Base-by-base conservation (phyloP, 176 grass and related monocot species). In the Puya raimondii region DNA sequence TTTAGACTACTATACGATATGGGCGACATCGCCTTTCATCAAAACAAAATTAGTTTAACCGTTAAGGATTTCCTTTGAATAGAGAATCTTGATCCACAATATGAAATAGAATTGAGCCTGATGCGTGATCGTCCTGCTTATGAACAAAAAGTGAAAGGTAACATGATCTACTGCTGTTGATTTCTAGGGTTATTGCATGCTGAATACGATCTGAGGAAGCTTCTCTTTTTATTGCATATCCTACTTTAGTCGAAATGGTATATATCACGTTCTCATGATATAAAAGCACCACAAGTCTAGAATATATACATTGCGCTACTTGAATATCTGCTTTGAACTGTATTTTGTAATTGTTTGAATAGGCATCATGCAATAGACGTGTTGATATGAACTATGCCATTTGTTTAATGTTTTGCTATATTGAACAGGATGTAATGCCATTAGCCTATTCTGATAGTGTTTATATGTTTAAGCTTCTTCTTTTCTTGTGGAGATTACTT, bases 81-180 rank as follows among this genome's bases (percentile, higher is more conserved):
- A 89, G 93, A 47, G 93, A 97, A 75, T 88, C 93, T 53, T 76
- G 93, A 86, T 2, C 73, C 90, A 49, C 26, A 27, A 27, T 27
- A 27, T 27, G 26, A 27, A 27, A 27, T 27, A 27, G 26, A 27
- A 27, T 27, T 27, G 26, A 27, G 2, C 26, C 89, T 96, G 93
- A 96, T 96, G 93, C 86, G 89, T 56, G 93, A 96, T 71, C 81
- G 81, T 12, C 70, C 86, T 74, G 79, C 86, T 81, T 96, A 96
- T 78, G 93, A 96, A 76, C 75, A 87, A 74, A 96, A 96, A 96
- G 93, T 96, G 69, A 90, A 96, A 96, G 93, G 93, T 96, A 71
- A 79, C 50, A 0, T 75, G 20, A 12, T 53, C 76, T 49, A 16
- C 50, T 12, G 49, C 53, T 72, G 63, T 42, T 69, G 21, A 65